A percentile compares a stretch with the other conserved stretches of the same genome.
These are phyloP conservation scores for Alternaria solani DNA, from an alignment of 2,329 filamentous ascomycete genomes.

Conservation along the genomic window DNA sequence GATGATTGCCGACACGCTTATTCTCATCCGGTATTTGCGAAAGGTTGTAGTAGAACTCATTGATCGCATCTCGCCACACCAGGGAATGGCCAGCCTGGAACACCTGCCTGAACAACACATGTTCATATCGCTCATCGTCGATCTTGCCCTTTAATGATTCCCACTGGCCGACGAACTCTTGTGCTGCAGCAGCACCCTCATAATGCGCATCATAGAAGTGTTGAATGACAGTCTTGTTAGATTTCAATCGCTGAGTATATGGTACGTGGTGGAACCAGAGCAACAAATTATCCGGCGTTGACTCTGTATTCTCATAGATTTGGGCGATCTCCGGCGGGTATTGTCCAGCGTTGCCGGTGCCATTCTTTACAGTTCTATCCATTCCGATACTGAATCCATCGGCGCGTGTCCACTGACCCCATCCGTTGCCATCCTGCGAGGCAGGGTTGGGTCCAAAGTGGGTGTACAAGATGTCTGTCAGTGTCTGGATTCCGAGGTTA, in stretches of 20 bases:
- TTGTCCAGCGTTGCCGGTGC: constrained; percentile 71
- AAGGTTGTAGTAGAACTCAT: constrained; percentile 68
- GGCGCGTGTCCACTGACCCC: constrained; percentile 77
- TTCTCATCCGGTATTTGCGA: constrained; percentile 67
- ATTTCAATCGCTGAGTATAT: constrained; percentile 69
- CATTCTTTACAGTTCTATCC: constrained; percentile 74
- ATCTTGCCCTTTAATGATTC: constrained; percentile 63
- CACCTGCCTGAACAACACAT: constrained; percentile 65
- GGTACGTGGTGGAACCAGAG: constrained; percentile 79
- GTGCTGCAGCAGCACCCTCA: constrained; percentile 65
- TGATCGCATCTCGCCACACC: constrained; percentile 74
- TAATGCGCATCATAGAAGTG: constrained; percentile 73
- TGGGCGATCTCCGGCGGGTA: constrained; percentile 69
- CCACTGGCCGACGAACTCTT: constrained; percentile 66
- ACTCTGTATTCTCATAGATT: constrained; percentile 66
- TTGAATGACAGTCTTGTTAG: constrained; percentile 72
- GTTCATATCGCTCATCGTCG: constrained; percentile 66
- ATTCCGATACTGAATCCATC: constrained; percentile 69
- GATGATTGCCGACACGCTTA: constrained; percentile 67
- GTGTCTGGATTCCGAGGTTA: constrained; percentile 73
- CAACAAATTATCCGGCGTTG: constrained; percentile 72
- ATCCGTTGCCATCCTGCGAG: constrained; percentile 71
- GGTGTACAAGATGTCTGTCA: constrained; percentile 71
- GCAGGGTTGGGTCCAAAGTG: constrained; percentile 74
- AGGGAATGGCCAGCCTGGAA: constrained; percentile 75